Conservation (phyloP, 495 filamentous ascomycete genomes). For the Collariella sp. region DNA sequence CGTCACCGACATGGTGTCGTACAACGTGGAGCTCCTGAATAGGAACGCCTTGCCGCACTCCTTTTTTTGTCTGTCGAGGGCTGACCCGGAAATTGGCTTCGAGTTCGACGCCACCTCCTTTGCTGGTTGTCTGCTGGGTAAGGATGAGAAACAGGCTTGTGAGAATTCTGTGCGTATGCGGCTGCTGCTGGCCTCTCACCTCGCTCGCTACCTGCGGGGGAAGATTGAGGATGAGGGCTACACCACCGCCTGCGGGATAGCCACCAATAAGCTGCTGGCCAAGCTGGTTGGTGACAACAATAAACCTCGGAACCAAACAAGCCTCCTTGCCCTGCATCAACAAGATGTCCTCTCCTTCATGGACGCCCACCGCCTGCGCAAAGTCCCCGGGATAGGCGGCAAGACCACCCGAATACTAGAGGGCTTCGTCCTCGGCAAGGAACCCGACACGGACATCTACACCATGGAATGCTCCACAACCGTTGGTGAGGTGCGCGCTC, state of each 20-base stretch:
- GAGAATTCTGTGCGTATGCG: slow-evolving; percentile 39
- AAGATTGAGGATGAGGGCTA: slow-evolving; percentile 72
- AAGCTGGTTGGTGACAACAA: slow-evolving; percentile 79
- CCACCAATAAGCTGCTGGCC: slow-evolving; percentile 73
- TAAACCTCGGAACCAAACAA: slow-evolving; percentile 81
- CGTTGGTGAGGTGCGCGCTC: slow-evolving; percentile 55
- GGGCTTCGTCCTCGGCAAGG: slow-evolving; percentile 46
- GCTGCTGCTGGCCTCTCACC: slow-evolving; percentile 62
- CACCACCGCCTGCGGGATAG: slow-evolving; percentile 78
- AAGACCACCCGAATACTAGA: slow-evolving; percentile 66
- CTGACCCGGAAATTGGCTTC: slow-evolving; percentile 75
- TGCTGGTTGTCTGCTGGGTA: slow-evolving; percentile 25
- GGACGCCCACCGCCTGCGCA: slow-evolving; percentile 66
- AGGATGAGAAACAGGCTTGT: neutral
- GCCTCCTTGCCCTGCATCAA: slow-evolving; percentile 58
- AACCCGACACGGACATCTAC: slow-evolving; percentile 28
- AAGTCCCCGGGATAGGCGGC: slow-evolving; percentile 78
- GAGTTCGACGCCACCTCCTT: slow-evolving; percentile 59
- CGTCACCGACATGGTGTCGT: slow-evolving; percentile 74
- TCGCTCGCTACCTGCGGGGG: slow-evolving; percentile 61
- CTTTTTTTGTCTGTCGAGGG: slow-evolving; percentile 69
- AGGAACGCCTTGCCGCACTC: slow-evolving; percentile 51
- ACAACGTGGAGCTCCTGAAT: slow-evolving; percentile 68
- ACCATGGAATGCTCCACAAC: slow-evolving; percentile 43
- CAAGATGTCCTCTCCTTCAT: slow-evolving; percentile 54